These are phyloP conservation scores for Leccinum truebloodii DNA, from an alignment of 768 basidiomycete genomes.

Conservation along the genomic window DNA sequence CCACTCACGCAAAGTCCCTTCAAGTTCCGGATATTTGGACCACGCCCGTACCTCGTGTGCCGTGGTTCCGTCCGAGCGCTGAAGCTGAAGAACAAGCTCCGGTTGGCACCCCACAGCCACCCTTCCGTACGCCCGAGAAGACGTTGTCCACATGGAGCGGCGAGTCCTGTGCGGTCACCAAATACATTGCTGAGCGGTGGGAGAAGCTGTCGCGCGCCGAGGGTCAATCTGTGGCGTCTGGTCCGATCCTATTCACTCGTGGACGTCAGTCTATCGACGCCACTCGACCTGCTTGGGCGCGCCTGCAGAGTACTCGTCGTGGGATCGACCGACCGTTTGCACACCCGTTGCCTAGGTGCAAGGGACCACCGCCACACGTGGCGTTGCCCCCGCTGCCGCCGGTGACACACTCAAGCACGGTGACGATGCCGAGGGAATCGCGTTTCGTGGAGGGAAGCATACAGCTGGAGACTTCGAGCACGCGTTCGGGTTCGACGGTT, in stretches of 20 bases:
- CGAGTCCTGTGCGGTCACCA: constrained; percentile 26
- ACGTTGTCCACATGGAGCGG: constrained; percentile 9
- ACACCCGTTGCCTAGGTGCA: constrained; percentile 24
- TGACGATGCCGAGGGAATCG: constrained; percentile 24
- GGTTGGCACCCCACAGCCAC: constrained; percentile 3
- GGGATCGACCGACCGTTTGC: constrained; percentile 60
- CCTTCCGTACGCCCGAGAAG: constrained; percentile 13
- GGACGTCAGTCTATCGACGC: constrained; percentile 24
- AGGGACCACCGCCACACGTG: constrained; percentile 15
- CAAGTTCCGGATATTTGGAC: constrained; percentile 49
- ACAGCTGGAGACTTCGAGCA: constrained; percentile 30
- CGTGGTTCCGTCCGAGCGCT: constrained; percentile 52
- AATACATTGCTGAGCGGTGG: constrained; percentile 34
- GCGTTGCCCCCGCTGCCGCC: constrained; percentile 24
- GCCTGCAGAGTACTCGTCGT: constrained; percentile 42
- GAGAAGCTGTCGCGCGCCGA: constrained; percentile 29
- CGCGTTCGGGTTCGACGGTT: constrained; percentile 15
- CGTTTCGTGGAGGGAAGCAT: constrained; percentile 35
- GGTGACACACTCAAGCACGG: constrained; percentile 29
- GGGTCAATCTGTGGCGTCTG: constrained; percentile 16
- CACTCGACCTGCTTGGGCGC: constrained; percentile 52
- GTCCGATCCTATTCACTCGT: constrained; percentile 20
- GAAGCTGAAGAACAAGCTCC: constrained; percentile 5
- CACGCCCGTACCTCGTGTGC: constrained; percentile 49
- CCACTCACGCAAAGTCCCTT: constrained; percentile 44